phyloP scores from a whole-genome alignment of 2,329 filamentous ascomycete genomes.

The Furcasterigmium furcatum region DNA sequence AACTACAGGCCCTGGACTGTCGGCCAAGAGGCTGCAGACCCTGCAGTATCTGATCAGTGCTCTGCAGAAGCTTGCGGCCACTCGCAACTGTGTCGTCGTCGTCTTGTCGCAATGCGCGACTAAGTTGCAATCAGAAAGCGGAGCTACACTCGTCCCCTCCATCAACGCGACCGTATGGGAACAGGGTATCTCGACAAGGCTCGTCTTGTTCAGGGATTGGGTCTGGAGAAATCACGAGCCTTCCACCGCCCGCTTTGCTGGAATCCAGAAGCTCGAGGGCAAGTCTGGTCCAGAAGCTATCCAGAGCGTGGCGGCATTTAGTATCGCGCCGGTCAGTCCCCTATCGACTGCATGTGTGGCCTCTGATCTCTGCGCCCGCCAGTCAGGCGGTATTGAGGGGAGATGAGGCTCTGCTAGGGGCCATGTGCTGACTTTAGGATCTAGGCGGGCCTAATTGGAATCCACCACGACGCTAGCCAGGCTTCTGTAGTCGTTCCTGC shows the following conservation, averaged over 20 bases:
- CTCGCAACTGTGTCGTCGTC: slow-evolving; percentile 69
- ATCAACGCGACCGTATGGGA: slow-evolving; percentile 80
- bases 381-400: neutral
- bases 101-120: slow-evolving; percentile 78
- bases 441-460: slow-evolving; percentile 39
- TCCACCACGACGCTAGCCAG: slow-evolving; percentile 36
- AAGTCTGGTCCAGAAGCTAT: slow-evolving; percentile 35
- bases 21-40: slow-evolving; percentile 44
- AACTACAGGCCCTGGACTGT: slow-evolving; percentile 28
- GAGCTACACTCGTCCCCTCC: slow-evolving; percentile 70
- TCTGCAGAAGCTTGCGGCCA: slow-evolving; percentile 72
- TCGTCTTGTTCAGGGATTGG: slow-evolving; percentile 81
- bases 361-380: slow-evolving; percentile 1
- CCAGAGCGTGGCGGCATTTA: slow-evolving; percentile 45
- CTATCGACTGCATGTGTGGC: no score
- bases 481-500: slow-evolving; percentile 25
- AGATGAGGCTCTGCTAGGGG: slow-evolving; percentile 7
- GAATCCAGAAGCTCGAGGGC: slow-evolving; percentile 63
- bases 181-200: slow-evolving; percentile 65
- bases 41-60: slow-evolving; percentile 65
- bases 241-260: slow-evolving; percentile 54
- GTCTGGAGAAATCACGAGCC: slow-evolving; percentile 44
- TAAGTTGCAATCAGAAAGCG: slow-evolving; percentile 65
- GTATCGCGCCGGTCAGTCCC: slow-evolving; percentile 39
- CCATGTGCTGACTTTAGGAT: slow-evolving; percentile 1